Evolutionary conservation across 257 asterid genomes (phyloP).

Genomic region (Schizonepeta tenuifolia): DNA sequence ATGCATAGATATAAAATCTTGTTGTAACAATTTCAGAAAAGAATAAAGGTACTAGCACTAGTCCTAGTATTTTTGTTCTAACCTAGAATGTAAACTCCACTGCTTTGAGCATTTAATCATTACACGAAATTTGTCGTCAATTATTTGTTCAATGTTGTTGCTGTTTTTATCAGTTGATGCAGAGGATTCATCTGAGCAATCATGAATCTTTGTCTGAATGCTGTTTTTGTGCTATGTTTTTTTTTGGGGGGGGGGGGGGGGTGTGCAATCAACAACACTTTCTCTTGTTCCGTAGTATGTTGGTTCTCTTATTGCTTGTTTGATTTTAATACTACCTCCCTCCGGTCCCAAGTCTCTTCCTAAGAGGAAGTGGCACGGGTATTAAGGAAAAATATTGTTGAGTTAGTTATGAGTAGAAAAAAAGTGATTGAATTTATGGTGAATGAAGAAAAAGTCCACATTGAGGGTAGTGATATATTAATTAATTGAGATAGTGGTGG

Average conservation of each 20-base stretch:
- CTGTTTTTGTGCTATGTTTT: background rate
- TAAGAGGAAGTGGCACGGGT: no score
- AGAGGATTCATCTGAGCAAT: background rate
- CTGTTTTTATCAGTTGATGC: background rate
- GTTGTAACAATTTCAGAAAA: constrained; percentile 11
- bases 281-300: background rate
- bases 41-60: background rate
- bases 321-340: no score
- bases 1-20: background rate
- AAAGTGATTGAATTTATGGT: no score
- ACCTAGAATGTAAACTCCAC: background rate
- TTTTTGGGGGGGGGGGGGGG: no score
- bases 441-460: no score
- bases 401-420: no score
- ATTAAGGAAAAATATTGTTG: no score
- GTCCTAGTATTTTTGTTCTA: constrained; percentile 2
- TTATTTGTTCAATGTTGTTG: no score
- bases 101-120: background rate
- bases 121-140: background rate
- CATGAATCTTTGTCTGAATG: background rate
- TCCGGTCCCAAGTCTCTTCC: no score
- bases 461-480: no score
- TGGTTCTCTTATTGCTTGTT: no score
- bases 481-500: no score
- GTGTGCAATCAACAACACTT: constrained; percentile 3